Conservation (phyloP, 148 eudicot species). For the Salicornia ramosissima region DNA sequence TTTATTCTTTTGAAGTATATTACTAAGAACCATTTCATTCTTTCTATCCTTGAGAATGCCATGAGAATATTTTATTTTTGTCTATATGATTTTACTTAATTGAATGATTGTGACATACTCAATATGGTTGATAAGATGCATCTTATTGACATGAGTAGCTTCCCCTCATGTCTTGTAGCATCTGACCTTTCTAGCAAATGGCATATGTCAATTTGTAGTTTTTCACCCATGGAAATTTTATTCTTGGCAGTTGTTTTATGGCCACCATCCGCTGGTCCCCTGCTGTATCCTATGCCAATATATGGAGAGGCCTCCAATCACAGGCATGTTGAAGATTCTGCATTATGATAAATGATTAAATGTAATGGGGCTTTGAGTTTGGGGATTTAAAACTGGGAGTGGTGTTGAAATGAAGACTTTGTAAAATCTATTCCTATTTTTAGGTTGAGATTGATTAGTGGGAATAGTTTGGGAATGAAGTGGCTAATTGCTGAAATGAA, state of each 20-base stretch:
- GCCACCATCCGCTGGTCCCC: slow-evolving; percentile 86
- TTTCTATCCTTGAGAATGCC: too few relatives aligned
- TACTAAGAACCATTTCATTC: too few relatives aligned
- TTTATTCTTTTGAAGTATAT: too few relatives aligned
- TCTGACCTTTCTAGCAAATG: slow-evolving; percentile 3
- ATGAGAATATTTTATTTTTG: too few relatives aligned
- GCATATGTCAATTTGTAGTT: slow-evolving; percentile 4
- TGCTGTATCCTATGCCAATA: slow-evolving; percentile 74
- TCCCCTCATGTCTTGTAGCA: background rate
- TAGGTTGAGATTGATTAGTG: background rate
- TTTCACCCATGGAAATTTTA: slow-evolving; percentile 11
- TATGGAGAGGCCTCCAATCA: slow-evolving; percentile 97
- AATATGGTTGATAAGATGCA: too few relatives aligned
- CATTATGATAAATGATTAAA: too few relatives aligned
- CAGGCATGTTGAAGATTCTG: slow-evolving; percentile 57
- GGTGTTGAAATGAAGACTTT: background rate
- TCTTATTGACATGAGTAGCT: too few relatives aligned
- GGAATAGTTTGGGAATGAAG: background rate
- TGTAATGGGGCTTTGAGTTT: background rate
- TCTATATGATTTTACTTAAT: too few relatives aligned
- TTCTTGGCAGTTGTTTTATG: slow-evolving; percentile 65
- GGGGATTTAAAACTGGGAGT: background rate
- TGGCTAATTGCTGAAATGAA: background rate
- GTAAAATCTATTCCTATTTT: background rate
- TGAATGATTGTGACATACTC: too few relatives aligned